Conservation (phyloP, 768 basidiomycete genomes). For the Ramaria sp. region DNA sequence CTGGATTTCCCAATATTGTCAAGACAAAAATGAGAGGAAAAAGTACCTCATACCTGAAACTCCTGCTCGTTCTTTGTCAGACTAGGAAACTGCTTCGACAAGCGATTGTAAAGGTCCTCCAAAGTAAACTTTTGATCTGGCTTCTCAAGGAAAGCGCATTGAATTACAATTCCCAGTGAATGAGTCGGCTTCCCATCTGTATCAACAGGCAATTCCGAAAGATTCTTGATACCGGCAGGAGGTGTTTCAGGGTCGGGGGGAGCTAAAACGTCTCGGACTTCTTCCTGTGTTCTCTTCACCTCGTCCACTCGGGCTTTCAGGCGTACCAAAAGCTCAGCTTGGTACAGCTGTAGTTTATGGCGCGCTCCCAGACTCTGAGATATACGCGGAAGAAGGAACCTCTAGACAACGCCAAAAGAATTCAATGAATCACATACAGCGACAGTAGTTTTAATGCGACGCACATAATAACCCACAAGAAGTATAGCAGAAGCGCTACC, state of each 20-base stretch:
- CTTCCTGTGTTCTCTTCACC: conserved; percentile 43
- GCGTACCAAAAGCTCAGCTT: conserved; percentile 40
- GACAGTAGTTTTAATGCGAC: conserved; percentile 14
- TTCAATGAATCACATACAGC: background rate
- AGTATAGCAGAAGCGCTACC: conserved; percentile 49
- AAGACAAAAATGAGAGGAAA: background rate
- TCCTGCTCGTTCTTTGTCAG: background rate
- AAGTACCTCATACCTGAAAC: background rate
- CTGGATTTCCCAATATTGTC: background rate
- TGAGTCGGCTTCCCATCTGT: background rate
- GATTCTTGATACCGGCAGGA: conserved; percentile 16
- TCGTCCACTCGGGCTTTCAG: conserved; percentile 45
- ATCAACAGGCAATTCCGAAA: background rate
- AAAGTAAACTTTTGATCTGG: background rate
- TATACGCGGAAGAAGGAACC: conserved; percentile 59
- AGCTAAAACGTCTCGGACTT: conserved; percentile 48
- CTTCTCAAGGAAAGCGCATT: background rate
- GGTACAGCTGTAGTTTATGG: conserved; percentile 48
- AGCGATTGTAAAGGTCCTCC: background rate
- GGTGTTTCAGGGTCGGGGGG: conserved; percentile 37
- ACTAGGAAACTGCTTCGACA: background rate
- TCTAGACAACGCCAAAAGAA: conserved; percentile 27
- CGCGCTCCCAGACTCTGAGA: conserved; percentile 48
- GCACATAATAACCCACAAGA: conserved; percentile 56
- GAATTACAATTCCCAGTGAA: background rate